Evolutionary conservation across 2,329 filamentous ascomycete species (phyloP).

Genomic region (Ceratocystis destructans): DNA sequence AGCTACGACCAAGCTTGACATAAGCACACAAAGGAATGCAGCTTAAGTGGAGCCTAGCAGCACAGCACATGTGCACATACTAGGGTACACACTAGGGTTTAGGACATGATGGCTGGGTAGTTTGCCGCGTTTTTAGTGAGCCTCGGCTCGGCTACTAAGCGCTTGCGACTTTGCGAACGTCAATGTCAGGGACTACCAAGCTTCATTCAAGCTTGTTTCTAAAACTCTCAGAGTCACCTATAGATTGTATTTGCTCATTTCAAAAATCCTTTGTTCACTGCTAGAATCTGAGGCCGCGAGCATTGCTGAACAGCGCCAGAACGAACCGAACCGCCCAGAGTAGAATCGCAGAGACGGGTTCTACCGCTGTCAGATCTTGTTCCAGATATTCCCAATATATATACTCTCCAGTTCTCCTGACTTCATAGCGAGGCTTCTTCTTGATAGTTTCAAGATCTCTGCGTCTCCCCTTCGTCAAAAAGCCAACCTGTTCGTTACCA

Average conservation of each 20-base stretch:
- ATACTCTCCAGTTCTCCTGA: too few relatives aligned
- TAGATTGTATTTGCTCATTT: not conserved
- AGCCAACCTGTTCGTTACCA: too few relatives aligned
- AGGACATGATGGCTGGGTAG: not conserved
- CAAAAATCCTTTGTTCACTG: not conserved
- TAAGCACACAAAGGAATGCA: not conserved
- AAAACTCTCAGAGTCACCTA: not conserved
- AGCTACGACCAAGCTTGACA: not conserved
- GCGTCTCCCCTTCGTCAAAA: too few relatives aligned
- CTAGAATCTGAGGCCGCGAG: too few relatives aligned
- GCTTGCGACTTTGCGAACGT: not conserved
- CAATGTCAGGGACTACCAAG: not conserved
- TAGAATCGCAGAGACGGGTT: too few relatives aligned
- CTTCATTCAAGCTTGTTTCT: not conserved
- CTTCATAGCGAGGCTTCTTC: not conserved
- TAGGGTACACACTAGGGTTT: not conserved
- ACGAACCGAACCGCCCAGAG: too few relatives aligned
- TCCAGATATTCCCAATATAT: too few relatives aligned
- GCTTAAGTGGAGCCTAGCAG: not conserved
- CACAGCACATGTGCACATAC: too few relatives aligned
- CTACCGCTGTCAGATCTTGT: too few relatives aligned
- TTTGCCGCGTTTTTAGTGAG: not conserved
- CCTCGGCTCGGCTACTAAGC: not conserved
- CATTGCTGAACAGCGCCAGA: too few relatives aligned
- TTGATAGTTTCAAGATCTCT: too few relatives aligned